These are phyloP conservation scores for Desmodesmus armatus DNA, from an alignment of 139 green algal genomes.

Conservation along the genomic window DNA sequence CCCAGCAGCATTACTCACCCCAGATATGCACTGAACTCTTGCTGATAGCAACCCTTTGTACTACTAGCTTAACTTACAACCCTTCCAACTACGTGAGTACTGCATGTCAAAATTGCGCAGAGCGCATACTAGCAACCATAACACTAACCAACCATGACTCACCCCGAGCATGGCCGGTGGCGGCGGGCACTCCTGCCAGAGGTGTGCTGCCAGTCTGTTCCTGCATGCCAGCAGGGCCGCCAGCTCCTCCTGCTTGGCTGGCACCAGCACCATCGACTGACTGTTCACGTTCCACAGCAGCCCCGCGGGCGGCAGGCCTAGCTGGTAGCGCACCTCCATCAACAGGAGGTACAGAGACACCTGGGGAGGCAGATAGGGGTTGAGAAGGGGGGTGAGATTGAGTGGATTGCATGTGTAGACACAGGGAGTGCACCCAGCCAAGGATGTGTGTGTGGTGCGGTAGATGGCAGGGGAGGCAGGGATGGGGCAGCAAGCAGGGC, in stretches of 20 bases:
- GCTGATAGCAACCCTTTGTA: too few relatives aligned
- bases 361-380: constrained; percentile 46
- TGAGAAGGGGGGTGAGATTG: not conserved
- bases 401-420: too few relatives aligned
- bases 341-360: constrained; percentile 90
- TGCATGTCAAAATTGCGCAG: too few relatives aligned
- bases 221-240: constrained; percentile 66
- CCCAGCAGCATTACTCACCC: not conserved
- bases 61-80: too few relatives aligned
- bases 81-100: too few relatives aligned
- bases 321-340: constrained; percentile 83
- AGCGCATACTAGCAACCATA: not conserved
- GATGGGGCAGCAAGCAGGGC: constrained; percentile 56
- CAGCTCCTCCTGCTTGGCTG: constrained; percentile 56
- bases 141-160: not conserved
- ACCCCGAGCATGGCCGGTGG: constrained; percentile 38
- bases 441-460: not conserved
- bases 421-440: not conserved
- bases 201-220: constrained; percentile 72
- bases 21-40: too few relatives aligned
- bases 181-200: constrained; percentile 51
- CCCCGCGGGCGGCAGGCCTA: constrained; percentile 53
- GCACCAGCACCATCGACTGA: constrained; percentile 42
- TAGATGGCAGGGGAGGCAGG: not conserved
- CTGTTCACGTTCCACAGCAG: constrained; percentile 79